phyloP scores from a whole-genome alignment of 805 yeast genomes.

The Huiozyma naganishii region DNA sequence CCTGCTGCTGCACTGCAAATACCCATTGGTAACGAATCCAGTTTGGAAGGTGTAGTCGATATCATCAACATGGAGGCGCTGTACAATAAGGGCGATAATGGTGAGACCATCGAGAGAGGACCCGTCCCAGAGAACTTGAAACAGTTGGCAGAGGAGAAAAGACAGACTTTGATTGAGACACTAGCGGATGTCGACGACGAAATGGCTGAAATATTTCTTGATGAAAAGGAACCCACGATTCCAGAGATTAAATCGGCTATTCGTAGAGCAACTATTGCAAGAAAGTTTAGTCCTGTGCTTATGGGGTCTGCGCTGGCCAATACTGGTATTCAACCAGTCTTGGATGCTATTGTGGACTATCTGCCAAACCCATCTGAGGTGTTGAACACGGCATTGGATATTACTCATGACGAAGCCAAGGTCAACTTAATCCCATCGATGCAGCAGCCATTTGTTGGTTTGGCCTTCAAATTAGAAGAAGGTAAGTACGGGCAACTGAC shows the following conservation, averaged over 20 bases:
- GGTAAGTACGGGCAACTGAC: constrained; percentile 97
- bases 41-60: constrained; percentile 81
- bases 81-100: constrained; percentile 83
- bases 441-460: constrained; percentile 76
- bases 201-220: constrained; percentile 85
- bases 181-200: constrained; percentile 97
- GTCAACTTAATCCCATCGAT: constrained; percentile 66
- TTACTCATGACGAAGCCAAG: constrained; percentile 50
- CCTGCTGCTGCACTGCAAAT: constrained; percentile 98
- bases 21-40: constrained; percentile 89
- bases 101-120: constrained; percentile 60
- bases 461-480: constrained; percentile 98
- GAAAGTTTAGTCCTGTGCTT: constrained; percentile 96
- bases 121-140: constrained; percentile 71
- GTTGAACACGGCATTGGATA: constrained; percentile 79
- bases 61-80: constrained; percentile 78
- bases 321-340: constrained; percentile 88
- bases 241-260: constrained; percentile 83
- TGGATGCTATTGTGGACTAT: constrained; percentile 92
- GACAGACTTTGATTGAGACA: constrained; percentile 77
- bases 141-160: constrained; percentile 82
- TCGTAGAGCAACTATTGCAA: constrained; percentile 88
- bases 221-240: constrained; percentile 77
- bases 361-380: constrained; percentile 94
- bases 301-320: constrained; percentile 99